Evolutionary conservation across 169 alveolate species (phyloP), one percentile per base, ranked within the genome.

Genomic region (Cryptosporidium meleagridis): DNA sequence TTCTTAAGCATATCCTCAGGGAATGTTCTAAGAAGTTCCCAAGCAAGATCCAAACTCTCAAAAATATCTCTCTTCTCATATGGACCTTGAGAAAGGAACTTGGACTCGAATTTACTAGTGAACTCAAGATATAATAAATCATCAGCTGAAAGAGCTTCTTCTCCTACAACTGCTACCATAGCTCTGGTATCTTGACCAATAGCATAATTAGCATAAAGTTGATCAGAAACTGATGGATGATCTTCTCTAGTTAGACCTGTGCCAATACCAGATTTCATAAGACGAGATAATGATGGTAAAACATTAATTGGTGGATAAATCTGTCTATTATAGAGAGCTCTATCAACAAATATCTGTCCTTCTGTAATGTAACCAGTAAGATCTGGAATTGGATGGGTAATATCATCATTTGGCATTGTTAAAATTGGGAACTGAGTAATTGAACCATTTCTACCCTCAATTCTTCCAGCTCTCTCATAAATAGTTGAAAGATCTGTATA

Each of bases 121-220:
- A 98, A 99, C 91, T 99, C 99, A 75, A 99, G 94, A 92, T 97
- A 98, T 68, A 98, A 95, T 72, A 96, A 93, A 91, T 98, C 99
- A 92, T 98, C 99, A 37, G 98, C 97, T 21, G 98, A 95, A 37
- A 98, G 95, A 61, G 99, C 99, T 96, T 99, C 99, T 93, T 99
- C 99, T 52, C 99, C 99, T 21, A 99, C 99, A 72, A 99, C 99
- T 6, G 99, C 99, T 95, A 98, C 98, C 99, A 99, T 98, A 51
- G 99, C 99, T 58, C 99, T 98, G 21, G 99, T 98, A 91, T 99
- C 99, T 93, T 98, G 99, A 52, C 99, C 99, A 65, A 98, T 97
- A 85, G 99, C 99, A 92, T 99, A 99, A 96, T 98, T 98, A 61
- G 99, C 99, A 94, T 99, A 99, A 71, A 99, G 94, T 96, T 99